Conservation (phyloP, 148 eudicot genomes). For the Silene uniflora region DNA sequence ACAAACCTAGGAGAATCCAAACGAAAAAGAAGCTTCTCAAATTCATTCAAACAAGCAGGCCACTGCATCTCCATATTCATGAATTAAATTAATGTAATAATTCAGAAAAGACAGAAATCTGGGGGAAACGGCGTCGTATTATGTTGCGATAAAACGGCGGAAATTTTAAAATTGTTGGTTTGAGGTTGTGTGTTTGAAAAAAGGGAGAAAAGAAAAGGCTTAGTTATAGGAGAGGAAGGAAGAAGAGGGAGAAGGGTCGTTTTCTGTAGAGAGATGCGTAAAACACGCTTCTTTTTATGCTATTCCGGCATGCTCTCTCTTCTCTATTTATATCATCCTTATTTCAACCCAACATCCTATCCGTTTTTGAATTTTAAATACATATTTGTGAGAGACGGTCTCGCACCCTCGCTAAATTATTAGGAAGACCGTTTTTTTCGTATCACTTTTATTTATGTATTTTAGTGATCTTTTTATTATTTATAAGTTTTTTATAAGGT, state of each 20-base stretch:
- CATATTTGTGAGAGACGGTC: no score
- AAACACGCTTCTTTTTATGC: neutral
- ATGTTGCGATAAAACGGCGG: neutral
- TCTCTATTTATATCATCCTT: neutral
- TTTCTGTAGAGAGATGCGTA: neutral
- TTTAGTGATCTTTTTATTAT: no score
- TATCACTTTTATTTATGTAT: no score
- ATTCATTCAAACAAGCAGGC: constrained; percentile 55
- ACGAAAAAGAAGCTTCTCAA: constrained; percentile 75
- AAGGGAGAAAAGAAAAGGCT: neutral
- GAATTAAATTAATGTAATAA: neutral
- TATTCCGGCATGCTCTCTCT: neutral
- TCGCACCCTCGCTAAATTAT: no score
- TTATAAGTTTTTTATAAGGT: no score
- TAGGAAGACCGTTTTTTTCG: no score
- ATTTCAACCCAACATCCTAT: no score
- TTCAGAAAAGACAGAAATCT: no score
- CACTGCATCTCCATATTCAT: constrained; percentile 15
- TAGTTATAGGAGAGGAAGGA: neutral
- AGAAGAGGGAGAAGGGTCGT: neutral
- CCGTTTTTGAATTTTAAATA: no score
- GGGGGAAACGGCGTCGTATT: neutral
- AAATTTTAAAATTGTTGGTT: neutral
- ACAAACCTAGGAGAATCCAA: constrained; percentile 71
- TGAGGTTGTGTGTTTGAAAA: neutral